Conservation (phyloP, 2,329 filamentous ascomycete species). For the Fonsecaea multimorphosa region DNA sequence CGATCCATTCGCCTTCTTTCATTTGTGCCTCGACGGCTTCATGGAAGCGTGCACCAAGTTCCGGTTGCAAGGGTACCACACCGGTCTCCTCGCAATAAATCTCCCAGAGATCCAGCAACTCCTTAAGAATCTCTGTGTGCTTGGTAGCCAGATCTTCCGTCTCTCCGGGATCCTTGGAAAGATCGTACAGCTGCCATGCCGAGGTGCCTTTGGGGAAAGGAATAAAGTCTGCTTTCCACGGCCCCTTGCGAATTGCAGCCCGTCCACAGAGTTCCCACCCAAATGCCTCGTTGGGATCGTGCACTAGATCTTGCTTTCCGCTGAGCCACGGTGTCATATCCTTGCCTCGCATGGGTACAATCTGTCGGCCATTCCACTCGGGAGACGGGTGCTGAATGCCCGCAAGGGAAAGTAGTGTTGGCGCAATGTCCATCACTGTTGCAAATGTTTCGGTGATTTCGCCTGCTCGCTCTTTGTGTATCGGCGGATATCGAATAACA, state of each 20-base stretch:
- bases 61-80: constrained; percentile 59
- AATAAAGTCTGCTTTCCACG: constrained; percentile 66
- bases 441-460: constrained; percentile 47
- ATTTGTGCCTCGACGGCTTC: constrained; percentile 69
- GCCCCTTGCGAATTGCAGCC: constrained; percentile 61
- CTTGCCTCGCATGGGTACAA: constrained; percentile 60
- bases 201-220: constrained; percentile 62
- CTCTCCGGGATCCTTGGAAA: constrained; percentile 60
- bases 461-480: constrained; percentile 31
- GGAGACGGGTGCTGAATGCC: constrained; percentile 60
- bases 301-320: constrained; percentile 49
- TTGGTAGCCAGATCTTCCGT: constrained; percentile 52
- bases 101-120: constrained; percentile 62
- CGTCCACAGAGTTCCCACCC: constrained; percentile 65
- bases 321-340: constrained; percentile 54
- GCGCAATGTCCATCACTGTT: constrained; percentile 60
- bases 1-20: constrained; percentile 70
- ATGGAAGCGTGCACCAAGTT: constrained; percentile 61
- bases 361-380: constrained; percentile 56
- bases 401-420: constrained; percentile 53
- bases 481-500: constrained; percentile 44
- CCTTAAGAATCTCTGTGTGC: constrained; percentile 53
- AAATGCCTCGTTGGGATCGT: constrained; percentile 59
- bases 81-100: constrained; percentile 44
- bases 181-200: constrained; percentile 64